Conservation (phyloP, 2,329 filamentous ascomycete genomes). For the Monosporascus sp. region DNA sequence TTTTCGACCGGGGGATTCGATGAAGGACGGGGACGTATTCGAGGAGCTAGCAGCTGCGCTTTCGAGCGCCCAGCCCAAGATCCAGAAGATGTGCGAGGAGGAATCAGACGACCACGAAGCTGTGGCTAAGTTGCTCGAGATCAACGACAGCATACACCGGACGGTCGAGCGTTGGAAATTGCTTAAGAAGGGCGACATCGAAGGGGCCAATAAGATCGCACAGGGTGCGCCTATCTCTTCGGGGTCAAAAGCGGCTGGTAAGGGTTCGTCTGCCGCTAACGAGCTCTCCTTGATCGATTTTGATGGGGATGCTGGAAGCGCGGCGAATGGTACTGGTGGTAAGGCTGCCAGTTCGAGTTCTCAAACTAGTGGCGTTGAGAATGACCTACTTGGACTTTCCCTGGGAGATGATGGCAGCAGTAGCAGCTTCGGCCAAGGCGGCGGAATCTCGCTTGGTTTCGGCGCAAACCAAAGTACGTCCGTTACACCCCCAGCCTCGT, state of each 20-base stretch:
- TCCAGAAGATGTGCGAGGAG: constrained; percentile 99
- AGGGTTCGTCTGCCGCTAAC: constrained; percentile 57
- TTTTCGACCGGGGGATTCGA: constrained; percentile 74
- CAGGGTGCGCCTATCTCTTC: constrained; percentile 57
- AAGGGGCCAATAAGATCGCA: constrained; percentile 76
- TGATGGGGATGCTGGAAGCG: constrained; percentile 56
- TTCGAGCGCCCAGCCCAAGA: constrained; percentile 93
- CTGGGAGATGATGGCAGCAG: constrained; percentile 57
- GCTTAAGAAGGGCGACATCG: constrained; percentile 90
- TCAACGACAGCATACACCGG: constrained; percentile 97
- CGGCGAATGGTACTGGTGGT: constrained; percentile 29
- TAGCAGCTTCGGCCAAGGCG: constrained; percentile 62
- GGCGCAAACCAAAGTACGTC: constrained; percentile 61
- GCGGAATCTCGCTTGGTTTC: constrained; percentile 78
- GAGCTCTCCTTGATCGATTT: constrained; percentile 95
- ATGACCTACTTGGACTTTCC: constrained; percentile 85
- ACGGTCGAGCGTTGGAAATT: constrained; percentile 94
- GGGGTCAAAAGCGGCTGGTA: constrained; percentile 40
- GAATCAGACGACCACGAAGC: constrained; percentile 96
- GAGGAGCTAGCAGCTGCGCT: constrained; percentile 85
- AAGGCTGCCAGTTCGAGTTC: constrained; percentile 35
- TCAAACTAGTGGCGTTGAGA: constrained; percentile 67
- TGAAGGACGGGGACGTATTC: constrained; percentile 62
- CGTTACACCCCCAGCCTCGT: not conserved
- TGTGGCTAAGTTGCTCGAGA: constrained; percentile 89